Evolutionary conservation across 2,329 filamentous ascomycete genomes (phyloP), one percentile per base, ranked within the genome.

Genomic region (Shiraia bambusicola): DNA sequence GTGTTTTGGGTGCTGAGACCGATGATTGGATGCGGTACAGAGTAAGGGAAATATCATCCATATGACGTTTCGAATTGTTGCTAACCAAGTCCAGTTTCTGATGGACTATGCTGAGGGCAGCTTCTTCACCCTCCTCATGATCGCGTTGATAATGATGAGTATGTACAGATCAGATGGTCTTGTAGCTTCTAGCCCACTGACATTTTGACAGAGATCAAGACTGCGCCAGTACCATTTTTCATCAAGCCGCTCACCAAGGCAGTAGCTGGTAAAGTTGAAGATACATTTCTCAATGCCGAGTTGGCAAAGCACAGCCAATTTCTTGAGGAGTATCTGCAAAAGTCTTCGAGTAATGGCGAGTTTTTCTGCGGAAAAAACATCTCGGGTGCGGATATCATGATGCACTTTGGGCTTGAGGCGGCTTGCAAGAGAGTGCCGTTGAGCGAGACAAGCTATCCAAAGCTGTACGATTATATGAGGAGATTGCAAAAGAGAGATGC

Each of bases 81-180:
- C 41, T 50, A n/a, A 52, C 41, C 9, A 26, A 87, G 16, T 4
- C 4, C 53, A 65, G 55, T 66, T 63, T 43, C 34, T 67, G 25
- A 80, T 95, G 76, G 86, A 95, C 65, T 96, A 91, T 67, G 77
- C 81, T 4, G 92, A 96, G 71, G 92, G 91, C 9, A 88, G 81
- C 47, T 70, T 96, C 47, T 93, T 94, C 84, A 79, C 82, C 0
- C 73, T 82, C 34, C 66, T 93, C 49, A 69, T 91, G 1, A 69
- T 88, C 47, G 71, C 76, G 11, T 62, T 93, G 12, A 70, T 95
- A 17, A 72, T 86, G 14, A 62, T 35, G 71, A 73, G 54, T 31
- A 42, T 37, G 47, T 40, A 14, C 11, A 22, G 19, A 22, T 22
- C 6, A 17, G 22, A 2, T 24, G 30, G 25, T 11, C 22, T 7